Percentiles rank a stretch among this genome's conserved stretches.
Evolutionary conservation across 139 green algal genomes (phyloP).

Genomic region (Tetraselmis chui): DNA sequence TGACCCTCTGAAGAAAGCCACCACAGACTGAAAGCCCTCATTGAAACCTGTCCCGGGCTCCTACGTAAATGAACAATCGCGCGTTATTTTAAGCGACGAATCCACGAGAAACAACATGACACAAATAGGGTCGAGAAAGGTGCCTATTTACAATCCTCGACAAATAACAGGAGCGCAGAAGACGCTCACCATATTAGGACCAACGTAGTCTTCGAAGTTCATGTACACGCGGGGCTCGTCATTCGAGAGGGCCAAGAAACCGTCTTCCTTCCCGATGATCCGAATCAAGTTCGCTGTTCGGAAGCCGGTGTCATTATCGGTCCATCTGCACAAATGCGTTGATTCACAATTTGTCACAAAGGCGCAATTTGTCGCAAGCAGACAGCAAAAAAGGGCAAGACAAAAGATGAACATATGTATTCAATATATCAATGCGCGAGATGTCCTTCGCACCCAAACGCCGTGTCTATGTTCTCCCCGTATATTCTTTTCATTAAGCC

Average conservation of each 20-base stretch:
- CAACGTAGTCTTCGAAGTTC: slow-evolving; percentile 72
- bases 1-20: slow-evolving; percentile 3
- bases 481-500: slow-evolving; percentile 3
- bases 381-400: too few relatives aligned
- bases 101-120: too few relatives aligned
- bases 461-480: neutral
- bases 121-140: too few relatives aligned
- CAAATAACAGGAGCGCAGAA: too few relatives aligned
- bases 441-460: too few relatives aligned
- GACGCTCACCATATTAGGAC: neutral
- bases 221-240: slow-evolving; percentile 62
- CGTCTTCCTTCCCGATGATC: slow-evolving; percentile 45
- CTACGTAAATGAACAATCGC: neutral
- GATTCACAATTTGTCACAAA: too few relatives aligned
- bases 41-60: slow-evolving; percentile 7
- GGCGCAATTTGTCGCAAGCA: too few relatives aligned
- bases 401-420: too few relatives aligned
- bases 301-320: slow-evolving; percentile 25
- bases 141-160: too few relatives aligned
- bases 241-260: slow-evolving; percentile 47
- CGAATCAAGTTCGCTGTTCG: slow-evolving; percentile 34
- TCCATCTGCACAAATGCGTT: neutral
- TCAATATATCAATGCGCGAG: too few relatives aligned
- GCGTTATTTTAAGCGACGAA: too few relatives aligned
- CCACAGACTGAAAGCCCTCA: slow-evolving; percentile 11